Evolutionary conservation across 352 stramenopile genomes (phyloP).

Genomic region (Phytophthora nicotianae): DNA sequence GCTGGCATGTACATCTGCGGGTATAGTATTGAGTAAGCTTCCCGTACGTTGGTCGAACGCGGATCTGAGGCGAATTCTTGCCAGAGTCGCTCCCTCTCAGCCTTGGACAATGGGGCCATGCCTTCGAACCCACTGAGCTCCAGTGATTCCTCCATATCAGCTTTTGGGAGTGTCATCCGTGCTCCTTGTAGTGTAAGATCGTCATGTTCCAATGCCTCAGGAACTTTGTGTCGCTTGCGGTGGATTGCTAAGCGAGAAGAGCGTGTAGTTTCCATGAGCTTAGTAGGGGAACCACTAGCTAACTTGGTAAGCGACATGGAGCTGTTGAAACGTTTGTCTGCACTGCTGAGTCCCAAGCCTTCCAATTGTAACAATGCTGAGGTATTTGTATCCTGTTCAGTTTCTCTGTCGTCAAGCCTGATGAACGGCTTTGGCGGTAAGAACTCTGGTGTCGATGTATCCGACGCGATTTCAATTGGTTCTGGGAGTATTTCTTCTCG

Average conservation of each 20-base stretch:
- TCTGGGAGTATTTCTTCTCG: slow-evolving; percentile 5
- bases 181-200: slow-evolving; percentile 29
- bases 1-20: slow-evolving; percentile 41
- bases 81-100: slow-evolving; percentile 51
- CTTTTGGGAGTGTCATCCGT: slow-evolving; percentile 6
- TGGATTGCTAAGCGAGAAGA: background rate
- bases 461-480: background rate
- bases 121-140: slow-evolving; percentile 15
- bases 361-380: slow-evolving; percentile 13
- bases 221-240: background rate
- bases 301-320: background rate
- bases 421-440: slow-evolving; percentile 19
- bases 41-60: slow-evolving; percentile 49
- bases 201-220: background rate
- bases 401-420: slow-evolving; percentile 14
- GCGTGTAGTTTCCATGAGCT: background rate
- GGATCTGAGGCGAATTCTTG: slow-evolving; percentile 40
- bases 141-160: background rate
- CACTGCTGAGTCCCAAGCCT: slow-evolving; percentile 9
- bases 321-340: background rate
- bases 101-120: slow-evolving; percentile 33
- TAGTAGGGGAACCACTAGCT: background rate
- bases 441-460: background rate
- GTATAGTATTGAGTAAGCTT: slow-evolving; percentile 68
- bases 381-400: background rate